Percentiles rank a stretch among this genome's conserved stretches.
Evolutionary conservation across 2,329 filamentous ascomycete genomes (phyloP).

Genomic region (Cucurbitaria berberidis): DNA sequence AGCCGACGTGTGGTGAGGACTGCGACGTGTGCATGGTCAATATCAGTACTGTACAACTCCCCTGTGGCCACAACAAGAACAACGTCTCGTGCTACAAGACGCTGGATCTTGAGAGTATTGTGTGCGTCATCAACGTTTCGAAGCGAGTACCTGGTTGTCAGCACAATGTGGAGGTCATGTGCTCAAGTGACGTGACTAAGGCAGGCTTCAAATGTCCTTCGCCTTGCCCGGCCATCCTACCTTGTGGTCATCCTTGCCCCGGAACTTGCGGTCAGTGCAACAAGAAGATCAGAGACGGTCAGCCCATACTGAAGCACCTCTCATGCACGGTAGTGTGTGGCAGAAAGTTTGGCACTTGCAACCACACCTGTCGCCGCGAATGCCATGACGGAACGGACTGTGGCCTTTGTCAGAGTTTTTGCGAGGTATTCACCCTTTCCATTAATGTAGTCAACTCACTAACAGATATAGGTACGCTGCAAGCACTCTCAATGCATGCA

Average conservation of each 20-base stretch:
- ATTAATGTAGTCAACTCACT: neutral
- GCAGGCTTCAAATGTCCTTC: constrained; percentile 56
- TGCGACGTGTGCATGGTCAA: constrained; percentile 32
- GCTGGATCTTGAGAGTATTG: constrained; percentile 41
- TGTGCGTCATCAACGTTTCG: constrained; percentile 56
- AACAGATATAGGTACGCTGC: constrained; percentile 30
- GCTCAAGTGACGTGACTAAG: constrained; percentile 54
- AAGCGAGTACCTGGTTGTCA: constrained; percentile 61
- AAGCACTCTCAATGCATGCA: constrained; percentile 32
- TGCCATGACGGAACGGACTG: constrained; percentile 40
- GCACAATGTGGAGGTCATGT: constrained; percentile 60
- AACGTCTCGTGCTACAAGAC: constrained; percentile 17
- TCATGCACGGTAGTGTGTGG: constrained; percentile 33
- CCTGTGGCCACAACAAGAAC: constrained; percentile 35
- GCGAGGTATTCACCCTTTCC: constrained; percentile 23
- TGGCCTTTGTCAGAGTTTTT: constrained; percentile 26
- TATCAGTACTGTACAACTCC: constrained; percentile 29
- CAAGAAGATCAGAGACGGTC: constrained; percentile 32
- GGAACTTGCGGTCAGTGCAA: constrained; percentile 59
- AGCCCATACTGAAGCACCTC: constrained; percentile 11
- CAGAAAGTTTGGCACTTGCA: constrained; percentile 35
- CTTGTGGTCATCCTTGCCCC: constrained; percentile 66
- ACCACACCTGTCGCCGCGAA: constrained; percentile 29
- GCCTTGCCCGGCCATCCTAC: constrained; percentile 54
- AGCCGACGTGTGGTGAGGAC: constrained; percentile 34